A percentile compares a stretch with the other conserved stretches of the same genome.
Evolutionary conservation across 2,329 filamentous ascomycete species (phyloP).

Genomic region (Byssochlamys sp.): DNA sequence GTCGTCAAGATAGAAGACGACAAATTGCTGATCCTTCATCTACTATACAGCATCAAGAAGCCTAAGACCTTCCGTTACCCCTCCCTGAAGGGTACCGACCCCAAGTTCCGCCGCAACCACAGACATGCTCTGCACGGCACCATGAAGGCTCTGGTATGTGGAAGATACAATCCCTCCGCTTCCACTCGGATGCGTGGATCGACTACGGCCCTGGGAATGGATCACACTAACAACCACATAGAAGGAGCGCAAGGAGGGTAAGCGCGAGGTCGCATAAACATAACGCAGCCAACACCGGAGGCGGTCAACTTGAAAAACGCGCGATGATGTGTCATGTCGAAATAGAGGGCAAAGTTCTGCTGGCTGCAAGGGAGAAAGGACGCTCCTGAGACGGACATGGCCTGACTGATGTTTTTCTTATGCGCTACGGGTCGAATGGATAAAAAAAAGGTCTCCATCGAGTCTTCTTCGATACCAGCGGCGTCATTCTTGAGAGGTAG

Average conservation of each 20-base stretch:
- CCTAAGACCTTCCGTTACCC: conserved; percentile 98
- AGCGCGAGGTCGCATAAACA: conserved; percentile 72
- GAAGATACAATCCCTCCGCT: not conserved
- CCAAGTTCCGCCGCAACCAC: conserved; percentile 99
- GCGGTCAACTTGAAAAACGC: conserved; percentile 7
- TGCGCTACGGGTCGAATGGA: conserved; percentile 8
- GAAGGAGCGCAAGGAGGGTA: conserved; percentile 97
- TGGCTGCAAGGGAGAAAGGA: conserved; percentile 1
- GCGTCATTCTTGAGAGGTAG: conserved; percentile 9
- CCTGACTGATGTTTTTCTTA: conserved; percentile 7
- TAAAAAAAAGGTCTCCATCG: not conserved
- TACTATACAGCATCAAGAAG: conserved; percentile 84
- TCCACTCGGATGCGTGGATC: not conserved
- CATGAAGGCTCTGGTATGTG: conserved; percentile 87
- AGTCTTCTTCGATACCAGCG: conserved; percentile 2
- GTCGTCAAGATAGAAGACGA: not conserved
- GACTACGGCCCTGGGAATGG: not conserved
- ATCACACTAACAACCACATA: conserved; percentile 38
- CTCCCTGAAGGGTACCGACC: conserved; percentile 95
- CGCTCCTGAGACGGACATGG: conserved; percentile 1
- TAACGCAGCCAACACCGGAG: not conserved
- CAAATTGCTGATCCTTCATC: conserved; percentile 3
- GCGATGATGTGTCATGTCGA: conserved; percentile 18
- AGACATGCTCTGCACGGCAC: conserved; percentile 99
- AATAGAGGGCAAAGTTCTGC: not conserved